Base-by-base conservation (phyloP, 768 basidiomycete genomes). In the Solioccasus polychromus region DNA sequence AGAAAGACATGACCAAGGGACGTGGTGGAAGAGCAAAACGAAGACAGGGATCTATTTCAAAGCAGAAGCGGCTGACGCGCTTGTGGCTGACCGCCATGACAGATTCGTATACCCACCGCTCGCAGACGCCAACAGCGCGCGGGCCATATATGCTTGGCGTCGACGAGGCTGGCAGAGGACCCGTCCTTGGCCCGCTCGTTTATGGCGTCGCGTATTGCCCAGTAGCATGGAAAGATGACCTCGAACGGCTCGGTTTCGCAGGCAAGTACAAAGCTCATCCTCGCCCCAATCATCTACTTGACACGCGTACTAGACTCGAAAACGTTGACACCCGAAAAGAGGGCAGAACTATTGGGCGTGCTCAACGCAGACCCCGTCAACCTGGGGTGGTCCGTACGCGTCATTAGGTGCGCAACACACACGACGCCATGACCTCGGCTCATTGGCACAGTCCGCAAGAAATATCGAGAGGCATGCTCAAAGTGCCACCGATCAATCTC, bases 101-200 rank as follows among this genome's bases (percentile, higher is more conserved):
- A 5, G 72, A 77, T 9, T 89, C 90, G 0, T 92, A 92, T 60
- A 84, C 88, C 0, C 82, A 88, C 59, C 86, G 90, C 61, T 87
- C 88, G 0, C 75, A 81, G 2, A 76, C 63, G 0, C 89, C 90
- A 2, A 84, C 83, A 0, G 76, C 81, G 1, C 45, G 65, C 1
- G 90, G 90, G 0, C 86, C 88, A 1, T 96, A 94, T 70, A 90
- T 97, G 39, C 84, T 99, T 39, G 96, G 96, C 19, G 93, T 99
- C n/a, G 96, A 99, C 65, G 96, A 99, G 64, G 96, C 96, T 0
- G 96, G 96, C 0, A 76, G 96, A 44, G 96, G 96, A 0, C 96
- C 95, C 18, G 95, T 95, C 2, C 72, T 99, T 0, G 95, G 94
- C 2, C 96, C 96, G 0, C 78, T 98, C 48, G 96, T 99, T 0